Evolutionary conservation across 1,139 yeast genomes (phyloP).

Genomic region (Yamadazyma dushanensis): DNA sequence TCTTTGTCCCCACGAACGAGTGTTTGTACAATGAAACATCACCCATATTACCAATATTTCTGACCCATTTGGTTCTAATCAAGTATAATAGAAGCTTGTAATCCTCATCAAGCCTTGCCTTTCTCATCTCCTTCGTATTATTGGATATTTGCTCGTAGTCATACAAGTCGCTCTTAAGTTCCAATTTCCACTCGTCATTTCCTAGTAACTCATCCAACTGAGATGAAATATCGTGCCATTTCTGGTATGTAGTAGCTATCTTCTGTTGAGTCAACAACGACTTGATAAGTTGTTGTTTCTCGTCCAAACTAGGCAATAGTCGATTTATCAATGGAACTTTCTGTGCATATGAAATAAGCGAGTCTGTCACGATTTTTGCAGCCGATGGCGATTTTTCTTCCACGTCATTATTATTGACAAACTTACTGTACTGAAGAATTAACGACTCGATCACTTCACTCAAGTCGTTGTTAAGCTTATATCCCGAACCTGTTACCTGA

Average conservation of each 20-base stretch:
- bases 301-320: conserved; percentile 28
- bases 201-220: conserved; percentile 65
- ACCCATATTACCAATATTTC: conserved; percentile 89
- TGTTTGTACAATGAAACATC: conserved; percentile 75
- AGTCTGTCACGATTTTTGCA: background rate
- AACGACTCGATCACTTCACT: conserved; percentile 16
- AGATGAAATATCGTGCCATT: conserved; percentile 68
- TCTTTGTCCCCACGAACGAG: conserved; percentile 84
- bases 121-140: conserved; percentile 57
- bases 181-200: conserved; percentile 69
- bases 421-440: conserved; percentile 13
- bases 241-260: conserved; percentile 62
- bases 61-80: conserved; percentile 79
- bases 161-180: conserved; percentile 61
- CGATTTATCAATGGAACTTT: conserved; percentile 29
- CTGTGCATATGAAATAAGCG: conserved; percentile 16
- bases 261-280: conserved; percentile 49
- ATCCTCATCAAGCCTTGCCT: conserved; percentile 60
- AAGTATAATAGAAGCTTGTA: conserved; percentile 63
- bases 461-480: conserved; percentile 10
- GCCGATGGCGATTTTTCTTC: background rate
- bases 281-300: conserved; percentile 26
- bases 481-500: background rate
- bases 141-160: conserved; percentile 64
- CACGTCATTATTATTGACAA: conserved; percentile 3